These are phyloP conservation scores for Curvularia hawaiiensis DNA, from an alignment of 2,329 filamentous ascomycete genomes.

Conservation along the genomic window DNA sequence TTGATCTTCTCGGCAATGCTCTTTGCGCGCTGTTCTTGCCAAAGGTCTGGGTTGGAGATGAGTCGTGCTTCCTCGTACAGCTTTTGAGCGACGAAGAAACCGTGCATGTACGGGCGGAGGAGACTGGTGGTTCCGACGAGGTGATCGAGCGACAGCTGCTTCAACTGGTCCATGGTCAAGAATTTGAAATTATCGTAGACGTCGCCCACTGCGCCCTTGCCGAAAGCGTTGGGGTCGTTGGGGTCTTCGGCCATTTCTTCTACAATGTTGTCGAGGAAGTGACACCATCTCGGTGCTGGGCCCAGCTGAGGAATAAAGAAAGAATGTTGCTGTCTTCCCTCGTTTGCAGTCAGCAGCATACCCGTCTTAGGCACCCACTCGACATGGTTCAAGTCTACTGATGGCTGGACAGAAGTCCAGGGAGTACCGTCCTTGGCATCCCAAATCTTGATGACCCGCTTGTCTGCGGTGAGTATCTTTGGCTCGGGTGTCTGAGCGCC, in stretches of 20 bases:
- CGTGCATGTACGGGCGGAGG: constrained; percentile 96
- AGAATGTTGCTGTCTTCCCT: constrained; percentile 91
- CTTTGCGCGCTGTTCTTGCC: constrained; percentile 90
- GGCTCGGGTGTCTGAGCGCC: constrained; percentile 69
- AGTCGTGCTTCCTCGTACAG: constrained; percentile 93
- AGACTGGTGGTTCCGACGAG: constrained; percentile 89
- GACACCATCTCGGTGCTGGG: constrained; percentile 92
- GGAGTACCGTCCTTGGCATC: constrained; percentile 80
- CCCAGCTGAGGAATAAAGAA: constrained; percentile 96
- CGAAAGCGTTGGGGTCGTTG: constrained; percentile 64
- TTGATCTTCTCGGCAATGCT: constrained; percentile 93
- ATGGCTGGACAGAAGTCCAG: constrained; percentile 95
- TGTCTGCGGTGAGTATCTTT: constrained; percentile 91
- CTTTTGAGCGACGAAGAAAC: constrained; percentile 95
- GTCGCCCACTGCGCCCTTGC: constrained; percentile 66
- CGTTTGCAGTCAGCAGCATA: constrained; percentile 96
- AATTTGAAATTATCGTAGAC: constrained; percentile 99
- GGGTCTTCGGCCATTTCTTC: constrained; percentile 95
- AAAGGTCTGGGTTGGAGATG: constrained; percentile 91
- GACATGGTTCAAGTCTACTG: constrained; percentile 93
- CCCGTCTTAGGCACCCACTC: constrained; percentile 91
- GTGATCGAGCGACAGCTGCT: constrained; percentile 83
- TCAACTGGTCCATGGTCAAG: constrained; percentile 84
- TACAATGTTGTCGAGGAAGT: constrained; percentile 95
- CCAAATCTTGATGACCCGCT: constrained; percentile 97